Conservation (phyloP, 192 early-diverging fungal genomes). For the Coemansia sp. region DNA sequence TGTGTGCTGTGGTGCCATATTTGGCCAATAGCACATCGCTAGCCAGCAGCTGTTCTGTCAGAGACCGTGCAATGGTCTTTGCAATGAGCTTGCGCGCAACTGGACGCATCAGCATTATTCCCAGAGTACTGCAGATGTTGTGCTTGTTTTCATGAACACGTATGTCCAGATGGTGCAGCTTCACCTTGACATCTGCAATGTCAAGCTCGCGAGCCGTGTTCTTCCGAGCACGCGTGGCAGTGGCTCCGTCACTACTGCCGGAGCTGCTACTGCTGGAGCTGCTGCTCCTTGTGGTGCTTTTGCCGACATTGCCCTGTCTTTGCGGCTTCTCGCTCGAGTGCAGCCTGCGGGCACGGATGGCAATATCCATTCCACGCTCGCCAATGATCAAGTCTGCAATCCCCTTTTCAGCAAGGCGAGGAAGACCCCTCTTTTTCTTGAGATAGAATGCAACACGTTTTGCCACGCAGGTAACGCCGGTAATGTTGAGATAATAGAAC, state of each 20-base stretch:
- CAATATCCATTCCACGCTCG: conserved; percentile 48
- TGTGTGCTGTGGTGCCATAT: conserved; percentile 29
- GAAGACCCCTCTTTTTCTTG: conserved; percentile 53
- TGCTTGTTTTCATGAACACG: conserved; percentile 47
- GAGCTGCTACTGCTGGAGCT: neutral
- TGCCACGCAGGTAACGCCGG: conserved; percentile 45
- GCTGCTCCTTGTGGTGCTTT: neutral
- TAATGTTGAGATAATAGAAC: conserved; percentile 46
- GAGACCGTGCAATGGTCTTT: conserved; percentile 28
- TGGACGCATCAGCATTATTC: conserved; percentile 33
- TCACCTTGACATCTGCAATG: conserved; percentile 40
- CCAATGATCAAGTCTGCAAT: conserved; percentile 41
- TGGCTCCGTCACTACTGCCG: conserved; percentile 1
- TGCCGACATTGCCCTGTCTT: neutral
- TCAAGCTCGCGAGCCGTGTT: conserved; percentile 32
- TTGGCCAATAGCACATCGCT: conserved; percentile 38
- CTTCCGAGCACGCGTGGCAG: neutral
- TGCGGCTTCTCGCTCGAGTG: conserved; percentile 47
- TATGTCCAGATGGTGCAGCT: conserved; percentile 42
- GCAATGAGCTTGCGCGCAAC: conserved; percentile 37
- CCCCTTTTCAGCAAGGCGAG: conserved; percentile 50
- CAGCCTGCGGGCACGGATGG: conserved; percentile 35
- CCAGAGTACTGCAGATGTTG: conserved; percentile 34
- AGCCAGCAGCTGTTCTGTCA: conserved; percentile 28
- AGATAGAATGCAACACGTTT: conserved; percentile 50